phyloP scores from a whole-genome alignment of 306 rosid genomes.

The Dicorynia guianensis region DNA sequence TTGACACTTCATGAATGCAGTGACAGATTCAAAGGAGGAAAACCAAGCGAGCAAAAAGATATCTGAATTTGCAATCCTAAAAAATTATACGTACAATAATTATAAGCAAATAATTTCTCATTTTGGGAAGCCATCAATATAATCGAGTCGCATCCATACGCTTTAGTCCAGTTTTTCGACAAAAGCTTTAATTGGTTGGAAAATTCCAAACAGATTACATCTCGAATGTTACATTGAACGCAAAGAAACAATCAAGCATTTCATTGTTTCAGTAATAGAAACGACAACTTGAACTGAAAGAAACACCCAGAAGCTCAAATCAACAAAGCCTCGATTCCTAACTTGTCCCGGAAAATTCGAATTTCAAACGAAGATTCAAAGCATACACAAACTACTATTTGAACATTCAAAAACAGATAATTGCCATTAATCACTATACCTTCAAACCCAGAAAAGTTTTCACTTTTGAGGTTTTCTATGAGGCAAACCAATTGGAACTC shows the following conservation, averaged over 20 bases:
- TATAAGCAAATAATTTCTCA: slow-evolving; percentile 7
- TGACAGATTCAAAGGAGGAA: slow-evolving; percentile 6
- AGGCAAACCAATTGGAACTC: slow-evolving; percentile 37
- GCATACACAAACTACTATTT: slow-evolving; percentile 28
- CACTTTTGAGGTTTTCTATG: slow-evolving; percentile 18
- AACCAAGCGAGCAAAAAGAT: slow-evolving; percentile 4
- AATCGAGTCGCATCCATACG: slow-evolving; percentile 32
- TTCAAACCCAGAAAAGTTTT: slow-evolving; percentile 27
- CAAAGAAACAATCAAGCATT: slow-evolving; percentile 9
- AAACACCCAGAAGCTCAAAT: slow-evolving; percentile 45
- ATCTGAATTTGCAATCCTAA: slow-evolving; percentile 24
- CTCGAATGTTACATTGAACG: background rate
- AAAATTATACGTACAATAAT: slow-evolving; percentile 25
- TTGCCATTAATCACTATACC: slow-evolving; percentile 40
- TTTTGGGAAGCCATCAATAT: slow-evolving; percentile 18
- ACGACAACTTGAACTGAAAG: slow-evolving; percentile 25
- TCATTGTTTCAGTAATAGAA: slow-evolving; percentile 23
- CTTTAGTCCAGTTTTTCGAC: slow-evolving; percentile 8
- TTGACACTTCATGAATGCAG: slow-evolving; percentile 26
- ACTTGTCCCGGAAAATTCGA: slow-evolving; percentile 42
- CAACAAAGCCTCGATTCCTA: slow-evolving; percentile 34
- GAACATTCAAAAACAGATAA: background rate
- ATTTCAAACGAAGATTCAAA: slow-evolving; percentile 43
- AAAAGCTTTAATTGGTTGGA: background rate
- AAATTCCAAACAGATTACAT: background rate